phyloP scores from a whole-genome alignment of 2,329 filamentous ascomycete genomes.

The Paracorniculantispora psalliotae region DNA sequence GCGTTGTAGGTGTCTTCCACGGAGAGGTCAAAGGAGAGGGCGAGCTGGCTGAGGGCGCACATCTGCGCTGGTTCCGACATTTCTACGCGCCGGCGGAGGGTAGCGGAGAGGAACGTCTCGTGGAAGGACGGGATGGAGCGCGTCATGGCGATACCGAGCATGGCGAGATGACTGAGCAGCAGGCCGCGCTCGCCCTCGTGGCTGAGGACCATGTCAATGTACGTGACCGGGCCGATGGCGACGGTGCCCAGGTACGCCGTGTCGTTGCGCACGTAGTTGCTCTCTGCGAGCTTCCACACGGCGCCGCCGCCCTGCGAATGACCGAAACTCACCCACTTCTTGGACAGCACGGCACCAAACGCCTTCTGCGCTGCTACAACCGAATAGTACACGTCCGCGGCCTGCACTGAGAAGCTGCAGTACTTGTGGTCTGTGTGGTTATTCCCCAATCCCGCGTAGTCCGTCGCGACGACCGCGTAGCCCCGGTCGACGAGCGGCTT shows the following conservation, averaged over 20 bases:
- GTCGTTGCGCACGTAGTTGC: conserved; percentile 6
- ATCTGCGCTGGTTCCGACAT: conserved; percentile 11
- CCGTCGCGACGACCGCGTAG: conserved; percentile 20
- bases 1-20: neutral
- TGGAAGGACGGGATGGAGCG: neutral
- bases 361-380: conserved; percentile 11
- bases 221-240: conserved; percentile 15
- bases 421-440: conserved; percentile 20
- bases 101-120: neutral
- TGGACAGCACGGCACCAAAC: conserved; percentile 9
- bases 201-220: conserved; percentile 14
- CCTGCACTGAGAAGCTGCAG: neutral
- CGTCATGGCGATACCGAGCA: conserved; percentile 2
- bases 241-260: conserved; percentile 14
- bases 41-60: conserved; percentile 14
- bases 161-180: conserved; percentile 4
- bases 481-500: conserved; percentile 11
- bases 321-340: conserved; percentile 15
- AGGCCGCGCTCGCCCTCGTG: neutral
- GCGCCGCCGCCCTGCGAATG: conserved; percentile 20
- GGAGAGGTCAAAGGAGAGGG: neutral
- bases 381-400: conserved; percentile 14
- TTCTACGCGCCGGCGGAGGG: conserved; percentile 3
- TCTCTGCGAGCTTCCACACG: conserved; percentile 19
- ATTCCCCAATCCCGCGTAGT: conserved; percentile 21